Evolutionary conservation across 331 rosid genomes (phyloP).

Genomic region (Quercus phellos): DNA sequence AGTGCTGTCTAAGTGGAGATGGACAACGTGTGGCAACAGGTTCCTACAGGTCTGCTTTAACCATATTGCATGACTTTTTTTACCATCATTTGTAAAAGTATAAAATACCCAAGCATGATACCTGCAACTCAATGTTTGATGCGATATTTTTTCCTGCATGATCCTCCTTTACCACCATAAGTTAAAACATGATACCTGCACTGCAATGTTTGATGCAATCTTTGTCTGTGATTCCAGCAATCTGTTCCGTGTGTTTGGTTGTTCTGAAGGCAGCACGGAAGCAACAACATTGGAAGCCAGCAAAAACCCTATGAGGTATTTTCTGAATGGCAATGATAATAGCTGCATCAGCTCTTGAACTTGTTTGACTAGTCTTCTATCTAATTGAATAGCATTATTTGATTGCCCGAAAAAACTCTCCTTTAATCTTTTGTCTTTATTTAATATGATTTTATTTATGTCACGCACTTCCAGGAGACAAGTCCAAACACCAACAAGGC

Average conservation of each 20-base stretch:
- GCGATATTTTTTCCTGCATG: neutral
- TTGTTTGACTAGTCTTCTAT: neutral
- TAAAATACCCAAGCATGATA: neutral
- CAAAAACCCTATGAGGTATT: constrained; percentile 62
- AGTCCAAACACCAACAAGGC: constrained; percentile 46
- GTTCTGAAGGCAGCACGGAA: constrained; percentile 49
- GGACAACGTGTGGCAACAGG: constrained; percentile 57
- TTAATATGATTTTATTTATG: neutral
- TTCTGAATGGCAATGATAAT: neutral
- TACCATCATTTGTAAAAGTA: neutral
- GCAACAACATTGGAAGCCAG: constrained; percentile 56
- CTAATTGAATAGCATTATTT: neutral
- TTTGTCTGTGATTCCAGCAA: constrained; percentile 43
- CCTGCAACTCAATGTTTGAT: neutral
- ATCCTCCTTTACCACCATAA: neutral
- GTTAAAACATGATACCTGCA: neutral
- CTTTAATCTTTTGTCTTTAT: neutral
- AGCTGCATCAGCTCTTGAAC: neutral
- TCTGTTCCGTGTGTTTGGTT: constrained; percentile 58
- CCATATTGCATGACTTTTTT: neutral
- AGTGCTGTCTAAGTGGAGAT: constrained; percentile 63
- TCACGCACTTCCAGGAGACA: constrained; percentile 40
- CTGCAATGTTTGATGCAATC: neutral
- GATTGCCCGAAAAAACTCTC: neutral
- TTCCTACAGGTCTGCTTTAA: constrained; percentile 54